Evolutionary conservation across 164 flowering plant genomes (phyloP), one percentile per base, ranked within the genome.

Genomic region (Brasenia schreberi): DNA sequence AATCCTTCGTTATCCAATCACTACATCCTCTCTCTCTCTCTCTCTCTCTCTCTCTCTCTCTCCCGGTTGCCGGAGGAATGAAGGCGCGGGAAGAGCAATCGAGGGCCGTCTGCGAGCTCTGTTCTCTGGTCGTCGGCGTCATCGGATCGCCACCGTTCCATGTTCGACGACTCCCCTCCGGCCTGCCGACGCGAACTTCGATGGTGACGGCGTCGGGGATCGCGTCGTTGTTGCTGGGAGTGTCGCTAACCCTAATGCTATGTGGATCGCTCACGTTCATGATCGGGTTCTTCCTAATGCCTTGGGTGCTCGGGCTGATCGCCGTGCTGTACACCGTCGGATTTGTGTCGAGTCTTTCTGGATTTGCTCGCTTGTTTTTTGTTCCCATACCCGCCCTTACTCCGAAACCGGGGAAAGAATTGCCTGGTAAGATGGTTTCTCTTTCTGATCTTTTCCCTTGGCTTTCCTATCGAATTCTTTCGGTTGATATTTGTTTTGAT

Each of bases 261-360:
- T 94, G 96, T 67, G 99, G 99, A 64, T 91, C 97, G 42, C 87
- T 94, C 16, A 94, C 99, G 5, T 89, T 94, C 67, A 80, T 94
- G 62, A 82, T 94, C 27, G 99, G 99, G 7, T 88, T 94, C 73
- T 65, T 94, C 53, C 71, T 94, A 83, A 86, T 94, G 96, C 99
- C 99, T 12, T 94, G 99, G 97, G 96, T 94, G 39, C 73, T 94
- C 63, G 95, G 92, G 5, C 68, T 89, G 74, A 76, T 94, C 7
- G 76, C 85, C 82, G 76, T 94, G 14, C 78, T 94, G 62, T 88
- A 91, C 45, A 74, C 89, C 16, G 83, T 82, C 17, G 97, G 93
- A 18, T 65, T 94, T 7, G 81, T 94, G 45, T 85, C 99, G 2
- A 70, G 71, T 65, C 66, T 94, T 0, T 84, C 97, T 0, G 67